A percentile compares a stretch with the other conserved stretches of the same genome.
Evolutionary conservation across 2,329 filamentous ascomycete genomes (phyloP).

Genomic region (Fusarium devonianum): DNA sequence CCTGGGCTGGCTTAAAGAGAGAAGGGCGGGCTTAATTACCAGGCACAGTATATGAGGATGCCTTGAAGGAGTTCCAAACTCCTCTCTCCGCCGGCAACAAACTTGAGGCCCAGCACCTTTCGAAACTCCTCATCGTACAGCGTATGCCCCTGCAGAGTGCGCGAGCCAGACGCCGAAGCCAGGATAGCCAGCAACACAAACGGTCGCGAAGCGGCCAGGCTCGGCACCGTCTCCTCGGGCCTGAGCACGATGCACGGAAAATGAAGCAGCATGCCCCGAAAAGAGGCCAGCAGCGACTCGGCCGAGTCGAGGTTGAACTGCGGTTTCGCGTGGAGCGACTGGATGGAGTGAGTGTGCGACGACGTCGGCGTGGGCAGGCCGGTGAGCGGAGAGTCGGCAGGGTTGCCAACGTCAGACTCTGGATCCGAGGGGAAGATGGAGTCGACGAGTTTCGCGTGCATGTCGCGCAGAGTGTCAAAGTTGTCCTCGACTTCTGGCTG

Average conservation of each 20-base stretch:
- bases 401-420: constrained; percentile 25
- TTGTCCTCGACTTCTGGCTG: constrained; percentile 49
- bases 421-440: constrained; percentile 46
- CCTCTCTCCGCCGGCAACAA: constrained; percentile 64
- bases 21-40: constrained; percentile 49
- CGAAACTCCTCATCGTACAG: constrained; percentile 66
- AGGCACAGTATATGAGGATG: constrained; percentile 63
- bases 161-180: constrained; percentile 57
- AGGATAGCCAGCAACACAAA: constrained; percentile 64
- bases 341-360: constrained; percentile 46
- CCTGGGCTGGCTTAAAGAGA: too few relatives aligned
- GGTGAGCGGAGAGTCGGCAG: constrained; percentile 32
- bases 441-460: constrained; percentile 54
- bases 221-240: constrained; percentile 51
- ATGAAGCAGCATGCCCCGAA: constrained; percentile 52
- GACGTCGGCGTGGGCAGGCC: constrained; percentile 41
- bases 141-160: constrained; percentile 58
- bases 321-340: constrained; percentile 55
- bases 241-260: constrained; percentile 55
- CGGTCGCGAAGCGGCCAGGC: constrained; percentile 55
- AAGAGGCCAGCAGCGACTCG: constrained; percentile 52
- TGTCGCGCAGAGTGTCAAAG: constrained; percentile 53
- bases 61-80: constrained; percentile 65
- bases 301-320: constrained; percentile 65
- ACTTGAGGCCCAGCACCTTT: constrained; percentile 63